A percentile compares a stretch with the other conserved stretches of the same genome.
Conservation (phyloP, 2,329 filamentous ascomycete species). For the Aureobasidium sp. region DNA sequence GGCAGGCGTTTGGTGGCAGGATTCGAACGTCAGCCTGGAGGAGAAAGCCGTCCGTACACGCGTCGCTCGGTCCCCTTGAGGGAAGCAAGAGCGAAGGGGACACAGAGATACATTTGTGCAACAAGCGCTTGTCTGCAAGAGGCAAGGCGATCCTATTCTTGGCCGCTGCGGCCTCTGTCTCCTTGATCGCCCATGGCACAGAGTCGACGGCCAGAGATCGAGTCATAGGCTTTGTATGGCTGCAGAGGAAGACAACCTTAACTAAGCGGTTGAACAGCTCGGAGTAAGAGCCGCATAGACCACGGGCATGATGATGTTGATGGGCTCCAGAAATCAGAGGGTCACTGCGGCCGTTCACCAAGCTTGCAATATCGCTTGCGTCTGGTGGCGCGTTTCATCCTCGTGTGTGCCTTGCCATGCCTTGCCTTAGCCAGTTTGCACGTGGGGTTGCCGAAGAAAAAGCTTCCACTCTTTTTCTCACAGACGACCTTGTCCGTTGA, state of each 20-base stretch:
- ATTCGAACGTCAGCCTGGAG: neutral
- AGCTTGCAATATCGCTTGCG: slow-evolving; percentile 15
- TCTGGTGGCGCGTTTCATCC: slow-evolving; percentile 14
- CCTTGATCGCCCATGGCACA: neutral
- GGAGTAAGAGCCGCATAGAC: slow-evolving; percentile 9
- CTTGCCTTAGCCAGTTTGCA: slow-evolving; percentile 14
- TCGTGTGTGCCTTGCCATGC: slow-evolving; percentile 14
- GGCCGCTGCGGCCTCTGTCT: neutral
- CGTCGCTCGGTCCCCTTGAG: neutral
- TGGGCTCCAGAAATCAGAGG: neutral
- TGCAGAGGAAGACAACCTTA: slow-evolving; percentile 5
- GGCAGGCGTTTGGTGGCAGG: slow-evolving; percentile 6
- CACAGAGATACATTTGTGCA: slow-evolving; percentile 7
- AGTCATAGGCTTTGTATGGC: neutral
- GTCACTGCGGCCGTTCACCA: slow-evolving; percentile 1
- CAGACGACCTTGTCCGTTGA: slow-evolving; percentile 1
- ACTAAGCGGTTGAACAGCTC: neutral
- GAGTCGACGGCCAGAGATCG: neutral
- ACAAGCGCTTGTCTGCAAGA: slow-evolving; percentile 3
- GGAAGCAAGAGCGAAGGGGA: neutral
- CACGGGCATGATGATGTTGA: neutral
- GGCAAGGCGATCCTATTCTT: neutral
- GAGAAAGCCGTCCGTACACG: slow-evolving; percentile 7
- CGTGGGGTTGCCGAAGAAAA: slow-evolving; percentile 16
- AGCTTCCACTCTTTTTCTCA: slow-evolving; percentile 11